Base-by-base conservation (phyloP, 2,329 filamentous ascomycete genomes). In the Myriosclerotinia curreyana region DNA sequence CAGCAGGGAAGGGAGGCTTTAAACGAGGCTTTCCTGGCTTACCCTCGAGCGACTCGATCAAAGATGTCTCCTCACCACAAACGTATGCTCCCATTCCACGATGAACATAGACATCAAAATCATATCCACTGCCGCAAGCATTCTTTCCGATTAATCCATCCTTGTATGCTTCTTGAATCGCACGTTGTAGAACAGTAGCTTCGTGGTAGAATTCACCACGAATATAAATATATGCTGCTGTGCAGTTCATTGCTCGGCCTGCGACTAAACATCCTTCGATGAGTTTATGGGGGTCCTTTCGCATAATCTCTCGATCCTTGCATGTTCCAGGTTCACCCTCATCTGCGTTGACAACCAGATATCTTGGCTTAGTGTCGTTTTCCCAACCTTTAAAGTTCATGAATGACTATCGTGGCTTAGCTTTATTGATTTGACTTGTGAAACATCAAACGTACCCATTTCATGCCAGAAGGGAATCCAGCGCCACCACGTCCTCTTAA, bases 341-440 rank as follows among this genome's bases (percentile, higher is more conserved):
- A 77, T 99, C 95, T 71, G 95, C 95, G 75, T 99, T 99, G 81
- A 99, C 92, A 67, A 99, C 94, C 63, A 99, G 83, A 76, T 99
- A 99, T 74, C 95, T 88, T 70, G 95, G 95, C 80, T 96, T 96
- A 73, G 79, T 89, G 77, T 98, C 95, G 81, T 99, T 96, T 74
- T 99, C 94, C 95, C 95, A 99, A 74, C 92, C 95, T 81, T 97
- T 97, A 83, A 94, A 93, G 84, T 99, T 99, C 95, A 99, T 99
- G 80, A 99, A 99, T 58, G 93, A 97, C 92, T 96, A 74, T 50
- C 40, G 25, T 66, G 54, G 68, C 66, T 64, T 50, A 64, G 44
- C 46, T 51, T 69, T 59, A 74, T 67, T 60, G 28, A 49, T 28
- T 54, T 65, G n/a, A 22, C 14, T 28, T 20, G 40, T 46, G 34